Conservation (phyloP, 192 early-diverging fungal species). For the Coemansia sp. region DNA sequence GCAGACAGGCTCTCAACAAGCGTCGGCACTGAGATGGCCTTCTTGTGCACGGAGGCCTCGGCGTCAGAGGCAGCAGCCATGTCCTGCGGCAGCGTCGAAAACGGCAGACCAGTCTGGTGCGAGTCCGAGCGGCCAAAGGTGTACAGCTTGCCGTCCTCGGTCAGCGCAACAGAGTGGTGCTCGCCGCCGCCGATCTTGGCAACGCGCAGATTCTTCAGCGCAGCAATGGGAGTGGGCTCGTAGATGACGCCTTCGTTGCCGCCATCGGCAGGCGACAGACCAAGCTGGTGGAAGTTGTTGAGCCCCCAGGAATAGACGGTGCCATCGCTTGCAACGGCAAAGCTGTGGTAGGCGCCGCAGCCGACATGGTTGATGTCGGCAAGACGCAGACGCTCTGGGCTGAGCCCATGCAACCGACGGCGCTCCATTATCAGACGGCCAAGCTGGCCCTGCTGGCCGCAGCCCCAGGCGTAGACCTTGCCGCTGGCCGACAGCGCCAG, state of each 20-base stretch:
- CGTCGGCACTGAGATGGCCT: slow-evolving; percentile 62
- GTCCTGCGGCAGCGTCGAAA: slow-evolving; percentile 40
- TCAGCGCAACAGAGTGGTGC: slow-evolving; percentile 81
- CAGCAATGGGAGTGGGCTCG: slow-evolving; percentile 60
- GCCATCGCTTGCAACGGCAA: slow-evolving; percentile 69
- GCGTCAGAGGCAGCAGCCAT: slow-evolving; percentile 16
- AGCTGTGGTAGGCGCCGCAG: slow-evolving; percentile 83
- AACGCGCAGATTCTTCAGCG: slow-evolving; percentile 51
- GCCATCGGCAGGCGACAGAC: slow-evolving; percentile 54
- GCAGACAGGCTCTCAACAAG: slow-evolving; percentile 47
- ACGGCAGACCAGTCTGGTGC: slow-evolving; percentile 76
- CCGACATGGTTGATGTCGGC: slow-evolving; percentile 66
- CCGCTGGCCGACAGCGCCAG: slow-evolving; percentile 72
- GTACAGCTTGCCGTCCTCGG: slow-evolving; percentile 70
- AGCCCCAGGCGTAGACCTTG: slow-evolving; percentile 87
- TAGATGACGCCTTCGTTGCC: slow-evolving; percentile 54
- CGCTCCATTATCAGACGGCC: slow-evolving; percentile 80
- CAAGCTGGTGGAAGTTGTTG: slow-evolving; percentile 91
- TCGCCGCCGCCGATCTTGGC: slow-evolving; percentile 75
- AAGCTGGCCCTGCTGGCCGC: slow-evolving; percentile 85
- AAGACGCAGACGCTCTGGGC: slow-evolving; percentile 58
- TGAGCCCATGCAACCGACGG: slow-evolving; percentile 65
- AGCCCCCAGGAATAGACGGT: slow-evolving; percentile 81
- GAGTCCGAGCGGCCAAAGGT: slow-evolving; percentile 86
- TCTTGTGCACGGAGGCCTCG: slow-evolving; percentile 46